Conservation (phyloP, 306 rosid genomes). For the Pyrus pyrifolia region DNA sequence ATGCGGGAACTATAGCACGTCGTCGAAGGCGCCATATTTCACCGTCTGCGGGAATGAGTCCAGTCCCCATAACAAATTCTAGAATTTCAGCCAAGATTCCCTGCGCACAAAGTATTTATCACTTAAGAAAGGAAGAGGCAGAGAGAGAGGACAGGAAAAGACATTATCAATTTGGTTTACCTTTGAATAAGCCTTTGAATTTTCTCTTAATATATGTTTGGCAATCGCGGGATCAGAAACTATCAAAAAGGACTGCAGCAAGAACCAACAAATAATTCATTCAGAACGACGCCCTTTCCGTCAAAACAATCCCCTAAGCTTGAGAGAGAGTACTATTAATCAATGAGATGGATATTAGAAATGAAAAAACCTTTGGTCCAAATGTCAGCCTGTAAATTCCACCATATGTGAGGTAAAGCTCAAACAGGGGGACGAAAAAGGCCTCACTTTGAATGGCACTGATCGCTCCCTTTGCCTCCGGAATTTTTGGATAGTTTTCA, state of each 20-base stretch:
- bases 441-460: conserved; percentile 69
- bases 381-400: conserved; percentile 79
- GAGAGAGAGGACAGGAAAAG: background rate
- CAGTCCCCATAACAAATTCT: conserved; percentile 95
- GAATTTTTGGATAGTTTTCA: conserved; percentile 46
- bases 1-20: conserved; percentile 86
- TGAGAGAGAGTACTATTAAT: background rate
- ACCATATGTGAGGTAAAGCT: conserved; percentile 84
- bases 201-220: conserved; percentile 75
- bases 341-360: background rate
- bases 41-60: conserved; percentile 98
- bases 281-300: background rate
- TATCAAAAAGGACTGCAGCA: conserved; percentile 78
- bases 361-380: conserved; percentile 87
- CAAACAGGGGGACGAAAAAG: conserved; percentile 82
- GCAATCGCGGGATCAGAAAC: conserved; percentile 96
- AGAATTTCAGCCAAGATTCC: conserved; percentile 97
- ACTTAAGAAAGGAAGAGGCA: background rate
- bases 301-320: background rate
- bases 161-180: conserved; percentile 31
- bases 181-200: conserved; percentile 93
- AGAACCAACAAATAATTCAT: background rate
- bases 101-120: conserved; percentile 38
- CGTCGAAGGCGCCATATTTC: conserved; percentile 90
- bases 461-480: conserved; percentile 79